A percentile compares a stretch with the other conserved stretches of the same genome.
phyloP scores from a whole-genome alignment of 176 grass and related monocot genomes.

The Dendrocalamus sinicus region DNA sequence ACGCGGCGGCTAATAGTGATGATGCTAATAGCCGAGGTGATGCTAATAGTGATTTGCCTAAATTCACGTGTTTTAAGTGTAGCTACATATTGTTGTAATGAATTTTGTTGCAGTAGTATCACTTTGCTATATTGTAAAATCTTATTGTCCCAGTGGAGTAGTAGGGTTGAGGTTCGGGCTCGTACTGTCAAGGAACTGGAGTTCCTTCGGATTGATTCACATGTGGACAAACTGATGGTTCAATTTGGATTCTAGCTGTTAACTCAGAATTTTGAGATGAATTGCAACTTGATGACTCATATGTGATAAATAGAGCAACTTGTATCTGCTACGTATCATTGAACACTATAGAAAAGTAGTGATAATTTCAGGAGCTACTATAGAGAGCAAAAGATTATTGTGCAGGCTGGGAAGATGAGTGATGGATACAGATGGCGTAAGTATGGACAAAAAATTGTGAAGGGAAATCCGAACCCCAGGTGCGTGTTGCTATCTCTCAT shows the following conservation, averaged over 20 bases:
- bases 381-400: constrained; percentile 85
- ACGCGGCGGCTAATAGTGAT: too few species aligned
- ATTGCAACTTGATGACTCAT: not conserved
- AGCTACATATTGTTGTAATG: not conserved
- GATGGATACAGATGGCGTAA: constrained; percentile 99
- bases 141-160: not conserved
- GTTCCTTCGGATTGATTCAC: not conserved
- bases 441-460: constrained; percentile 98
- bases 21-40: not conserved
- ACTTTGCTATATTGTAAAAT: not conserved
- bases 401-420: constrained; percentile 75
- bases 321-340: not conserved
- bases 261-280: constrained; percentile 19
- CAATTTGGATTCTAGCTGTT: constrained; percentile 6
- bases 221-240: not conserved
- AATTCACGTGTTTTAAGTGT: not conserved
- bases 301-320: not conserved
- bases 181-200: not conserved
- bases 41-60: not conserved
- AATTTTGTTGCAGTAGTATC: not conserved
- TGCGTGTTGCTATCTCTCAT: constrained; percentile 31
- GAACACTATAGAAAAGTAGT: too few species aligned
- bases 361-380: too few species aligned
- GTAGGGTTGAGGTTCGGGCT: not conserved
- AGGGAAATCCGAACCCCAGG: constrained; percentile 98